These are phyloP conservation scores for Dendryphion nanum DNA, from an alignment of 2,329 filamentous ascomycete species.

Conservation along the genomic window DNA sequence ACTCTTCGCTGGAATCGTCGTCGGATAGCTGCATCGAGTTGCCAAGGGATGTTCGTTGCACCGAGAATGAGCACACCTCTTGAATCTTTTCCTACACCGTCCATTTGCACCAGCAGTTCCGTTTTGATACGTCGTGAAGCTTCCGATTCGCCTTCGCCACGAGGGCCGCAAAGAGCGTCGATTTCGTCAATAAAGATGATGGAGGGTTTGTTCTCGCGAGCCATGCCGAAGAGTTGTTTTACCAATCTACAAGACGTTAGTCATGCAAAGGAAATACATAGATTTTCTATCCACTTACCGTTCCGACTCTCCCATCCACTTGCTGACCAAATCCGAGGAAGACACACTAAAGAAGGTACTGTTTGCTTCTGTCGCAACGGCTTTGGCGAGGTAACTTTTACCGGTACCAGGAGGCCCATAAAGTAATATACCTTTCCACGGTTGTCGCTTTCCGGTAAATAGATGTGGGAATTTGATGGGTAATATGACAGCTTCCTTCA, in stretches of 20 bases:
- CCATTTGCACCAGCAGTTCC: slow-evolving; percentile 97
- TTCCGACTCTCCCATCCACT: slow-evolving; percentile 99
- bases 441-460: slow-evolving; percentile 93
- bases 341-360: slow-evolving; percentile 99
- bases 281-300: slow-evolving; percentile 57
- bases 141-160: slow-evolving; percentile 94
- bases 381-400: slow-evolving; percentile 96
- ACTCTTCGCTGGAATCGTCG: slow-evolving; percentile 94
- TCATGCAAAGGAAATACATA: neutral
- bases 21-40: slow-evolving; percentile 92
- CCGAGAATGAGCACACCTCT: slow-evolving; percentile 92
- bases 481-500: slow-evolving; percentile 96
- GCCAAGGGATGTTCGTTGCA: slow-evolving; percentile 98
- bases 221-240: slow-evolving; percentile 96
- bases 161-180: slow-evolving; percentile 90
- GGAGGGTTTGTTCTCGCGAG: slow-evolving; percentile 93
- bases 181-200: slow-evolving; percentile 99
- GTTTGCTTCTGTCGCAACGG: slow-evolving; percentile 96
- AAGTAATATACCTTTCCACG: slow-evolving; percentile 96
- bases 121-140: slow-evolving; percentile 98
- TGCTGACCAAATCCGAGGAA: slow-evolving; percentile 94
- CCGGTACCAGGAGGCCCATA: slow-evolving; percentile 96
- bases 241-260: slow-evolving; percentile 64
- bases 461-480: slow-evolving; percentile 98
- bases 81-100: slow-evolving; percentile 94